Conservation (phyloP, 768 basidiomycete genomes). For the Pleurotus giganteus region DNA sequence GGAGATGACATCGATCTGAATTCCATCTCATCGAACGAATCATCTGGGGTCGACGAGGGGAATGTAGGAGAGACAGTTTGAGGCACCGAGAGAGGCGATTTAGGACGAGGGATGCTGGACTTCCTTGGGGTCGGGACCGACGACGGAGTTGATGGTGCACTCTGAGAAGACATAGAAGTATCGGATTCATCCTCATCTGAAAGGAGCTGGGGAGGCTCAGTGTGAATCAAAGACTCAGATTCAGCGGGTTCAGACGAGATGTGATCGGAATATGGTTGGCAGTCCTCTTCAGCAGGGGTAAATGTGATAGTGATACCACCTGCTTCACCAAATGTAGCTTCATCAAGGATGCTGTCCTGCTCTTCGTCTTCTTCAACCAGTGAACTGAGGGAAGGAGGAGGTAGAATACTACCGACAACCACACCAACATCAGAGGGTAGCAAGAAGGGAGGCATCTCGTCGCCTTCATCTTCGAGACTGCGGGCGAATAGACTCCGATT, state of each 20-base stretch:
- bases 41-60: constrained; percentile 26
- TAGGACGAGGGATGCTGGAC: constrained; percentile 28
- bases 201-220: constrained; percentile 11
- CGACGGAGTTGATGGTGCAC: constrained; percentile 19
- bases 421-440: constrained; percentile 40
- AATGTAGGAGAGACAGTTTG: constrained; percentile 33
- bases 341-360: constrained; percentile 33
- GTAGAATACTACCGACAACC: constrained; percentile 2
- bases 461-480: constrained; percentile 52
- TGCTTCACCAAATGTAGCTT: constrained; percentile 58
- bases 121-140: constrained; percentile 22
- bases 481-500: constrained; percentile 60
- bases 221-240: constrained; percentile 13
- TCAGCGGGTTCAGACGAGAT: not conserved
- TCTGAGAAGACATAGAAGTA: constrained; percentile 15
- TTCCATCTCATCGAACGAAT: constrained; percentile 34
- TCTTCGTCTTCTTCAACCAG: constrained; percentile 33
- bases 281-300: constrained; percentile 49
- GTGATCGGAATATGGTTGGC: constrained; percentile 18
- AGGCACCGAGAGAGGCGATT: constrained; percentile 12
- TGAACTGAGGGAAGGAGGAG: not conserved
- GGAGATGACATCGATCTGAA: constrained; percentile 9
- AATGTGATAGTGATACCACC: constrained; percentile 77
- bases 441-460: constrained; percentile 40
- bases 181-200: constrained; percentile 28